Conservation (phyloP, 257 asterid species). For the Schizonepeta tenuifolia region DNA sequence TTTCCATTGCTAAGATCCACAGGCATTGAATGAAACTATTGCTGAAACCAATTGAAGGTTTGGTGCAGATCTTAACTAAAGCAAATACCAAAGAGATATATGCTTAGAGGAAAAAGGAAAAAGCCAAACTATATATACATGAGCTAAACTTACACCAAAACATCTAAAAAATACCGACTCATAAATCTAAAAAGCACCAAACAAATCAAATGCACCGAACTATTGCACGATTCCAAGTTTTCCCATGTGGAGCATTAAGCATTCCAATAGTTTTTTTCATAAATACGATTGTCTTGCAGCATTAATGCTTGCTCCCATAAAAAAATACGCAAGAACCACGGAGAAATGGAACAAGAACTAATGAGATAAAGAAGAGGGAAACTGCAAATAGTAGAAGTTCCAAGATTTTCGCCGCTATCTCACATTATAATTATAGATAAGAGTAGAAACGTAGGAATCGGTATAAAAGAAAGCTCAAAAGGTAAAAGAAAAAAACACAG, state of each 20-base stretch:
- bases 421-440: slow-evolving; percentile 3
- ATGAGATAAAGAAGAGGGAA: slow-evolving; percentile 31
- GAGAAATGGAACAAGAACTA: slow-evolving; percentile 4
- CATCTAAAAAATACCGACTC: slow-evolving; percentile 37
- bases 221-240: slow-evolving; percentile 34
- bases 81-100: slow-evolving; percentile 26
- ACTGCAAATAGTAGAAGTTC: slow-evolving; percentile 6
- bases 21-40: slow-evolving; percentile 25
- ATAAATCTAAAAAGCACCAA: slow-evolving; percentile 36
- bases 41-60: slow-evolving; percentile 25
- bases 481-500: slow-evolving; percentile 10
- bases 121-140: not conserved
- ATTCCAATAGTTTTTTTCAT: slow-evolving; percentile 35
- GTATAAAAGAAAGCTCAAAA: slow-evolving; percentile 18
- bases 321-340: slow-evolving; percentile 36
- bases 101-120: not conserved
- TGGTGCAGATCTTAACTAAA: slow-evolving; percentile 44
- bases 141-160: slow-evolving; percentile 30
- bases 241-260: slow-evolving; percentile 39
- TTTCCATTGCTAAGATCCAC: slow-evolving; percentile 74
- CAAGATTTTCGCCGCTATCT: slow-evolving; percentile 23
- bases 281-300: not conserved
- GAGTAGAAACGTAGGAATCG: not conserved
- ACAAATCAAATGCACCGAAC: slow-evolving; percentile 41
- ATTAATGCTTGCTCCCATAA: slow-evolving; percentile 30